A percentile compares a stretch with the other conserved stretches of the same genome.
Conservation (phyloP, 768 basidiomycete genomes). For the Saitozyma sp. region DNA sequence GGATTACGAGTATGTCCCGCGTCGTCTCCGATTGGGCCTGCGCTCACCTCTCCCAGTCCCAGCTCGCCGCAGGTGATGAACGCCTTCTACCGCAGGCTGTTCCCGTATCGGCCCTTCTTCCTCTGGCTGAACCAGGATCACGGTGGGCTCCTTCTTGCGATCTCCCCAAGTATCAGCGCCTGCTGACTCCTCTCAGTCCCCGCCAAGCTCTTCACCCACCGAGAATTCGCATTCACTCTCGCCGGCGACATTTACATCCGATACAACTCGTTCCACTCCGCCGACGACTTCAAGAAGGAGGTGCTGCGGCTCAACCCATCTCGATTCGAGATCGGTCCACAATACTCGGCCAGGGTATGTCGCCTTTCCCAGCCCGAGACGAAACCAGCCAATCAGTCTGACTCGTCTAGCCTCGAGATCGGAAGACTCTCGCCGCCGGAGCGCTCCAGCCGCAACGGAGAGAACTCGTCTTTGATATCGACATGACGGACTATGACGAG, state of each 20-base stretch:
- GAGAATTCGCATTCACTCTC: constrained; percentile 94
- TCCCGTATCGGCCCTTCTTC: constrained; percentile 92
- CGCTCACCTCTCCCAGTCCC: constrained; percentile 26
- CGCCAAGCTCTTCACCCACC: constrained; percentile 78
- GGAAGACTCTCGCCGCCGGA: constrained; percentile 71
- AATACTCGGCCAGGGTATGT: constrained; percentile 81
- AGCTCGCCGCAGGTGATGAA: constrained; percentile 67
- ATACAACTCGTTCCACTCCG: constrained; percentile 83
- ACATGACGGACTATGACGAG: constrained; percentile 98
- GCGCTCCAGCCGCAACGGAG: constrained; percentile 73
- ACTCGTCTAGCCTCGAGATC: constrained; percentile 73
- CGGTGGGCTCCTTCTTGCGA: constrained; percentile 46
- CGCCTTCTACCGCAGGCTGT: constrained; percentile 82
- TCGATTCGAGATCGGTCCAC: constrained; percentile 94
- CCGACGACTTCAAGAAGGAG: constrained; percentile 89
- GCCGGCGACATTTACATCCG: constrained; percentile 87
- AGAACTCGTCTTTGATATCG: constrained; percentile 98
- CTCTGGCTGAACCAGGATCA: constrained; percentile 94
- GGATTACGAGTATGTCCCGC: constrained; percentile 26
- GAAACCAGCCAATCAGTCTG: background rate
- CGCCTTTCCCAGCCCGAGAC: background rate
- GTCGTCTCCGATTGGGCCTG: background rate
- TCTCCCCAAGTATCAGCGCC: background rate
- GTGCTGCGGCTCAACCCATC: constrained; percentile 79
- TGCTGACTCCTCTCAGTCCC: constrained; percentile 52